Evolutionary conservation across 2,329 filamentous ascomycete genomes (phyloP).

Genomic region (Paracorniculantispora psalliotae): DNA sequence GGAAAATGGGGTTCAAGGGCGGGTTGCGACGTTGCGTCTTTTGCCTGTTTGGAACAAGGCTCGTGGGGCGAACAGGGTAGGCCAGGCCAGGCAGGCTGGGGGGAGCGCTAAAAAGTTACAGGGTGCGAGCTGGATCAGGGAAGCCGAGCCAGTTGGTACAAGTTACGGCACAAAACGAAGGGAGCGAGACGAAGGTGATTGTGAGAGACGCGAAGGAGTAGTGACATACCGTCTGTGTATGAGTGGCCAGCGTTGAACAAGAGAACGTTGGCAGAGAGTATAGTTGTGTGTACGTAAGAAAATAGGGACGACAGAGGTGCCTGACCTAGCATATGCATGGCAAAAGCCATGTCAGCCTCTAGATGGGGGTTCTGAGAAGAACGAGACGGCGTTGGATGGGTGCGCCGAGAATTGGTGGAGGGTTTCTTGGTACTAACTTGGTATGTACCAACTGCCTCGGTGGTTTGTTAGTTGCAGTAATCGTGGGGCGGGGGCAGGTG

Average conservation of each 20-base stretch:
- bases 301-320: background rate
- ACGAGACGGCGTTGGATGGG: background rate
- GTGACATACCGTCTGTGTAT: background rate
- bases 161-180: background rate
- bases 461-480: too few species aligned
- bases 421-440: background rate
- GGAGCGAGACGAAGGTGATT: background rate
- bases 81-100: background rate
- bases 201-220: too few species aligned
- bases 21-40: background rate
- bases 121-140: background rate
- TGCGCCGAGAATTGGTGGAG: background rate
- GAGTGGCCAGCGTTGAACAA: background rate
- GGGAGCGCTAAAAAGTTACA: background rate
- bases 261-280: too few species aligned
- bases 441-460: too few species aligned
- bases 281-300: background rate
- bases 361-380: background rate
- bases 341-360: slow-evolving; percentile 3
- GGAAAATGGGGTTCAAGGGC: background rate
- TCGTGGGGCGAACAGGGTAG: background rate
- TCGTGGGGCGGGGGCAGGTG: background rate
- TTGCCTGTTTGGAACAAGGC: slow-evolving; percentile 1
- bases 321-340: background rate
- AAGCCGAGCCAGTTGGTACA: background rate